Percentiles rank a stretch among this genome's conserved stretches.
phyloP scores from a whole-genome alignment of 768 basidiomycete genomes.

The Amanita molliuscula region DNA sequence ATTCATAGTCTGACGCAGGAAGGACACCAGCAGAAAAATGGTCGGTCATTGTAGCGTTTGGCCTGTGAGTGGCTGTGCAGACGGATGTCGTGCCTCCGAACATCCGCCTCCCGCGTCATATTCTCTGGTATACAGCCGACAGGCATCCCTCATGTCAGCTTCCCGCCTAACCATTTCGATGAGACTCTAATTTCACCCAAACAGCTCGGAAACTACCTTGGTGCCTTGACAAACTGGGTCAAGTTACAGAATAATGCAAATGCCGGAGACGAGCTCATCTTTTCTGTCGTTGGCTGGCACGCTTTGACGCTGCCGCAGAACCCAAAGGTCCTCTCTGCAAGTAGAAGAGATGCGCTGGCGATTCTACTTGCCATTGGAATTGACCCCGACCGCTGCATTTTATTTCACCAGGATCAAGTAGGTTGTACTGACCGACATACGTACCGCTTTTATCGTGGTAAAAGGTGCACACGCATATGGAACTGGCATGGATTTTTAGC shows the following conservation, averaged over 20 bases:
- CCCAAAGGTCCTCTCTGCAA: conserved; percentile 45
- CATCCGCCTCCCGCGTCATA: conserved; percentile 29
- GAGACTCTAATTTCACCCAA: neutral
- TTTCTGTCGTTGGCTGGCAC: conserved; percentile 90
- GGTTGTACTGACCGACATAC: conserved; percentile 14
- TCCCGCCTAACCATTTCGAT: neutral
- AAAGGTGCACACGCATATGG: conserved; percentile 76
- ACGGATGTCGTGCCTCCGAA: conserved; percentile 2
- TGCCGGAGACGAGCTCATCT: conserved; percentile 57
- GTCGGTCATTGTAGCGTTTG: neutral
- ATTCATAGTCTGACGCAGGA: conserved; percentile 42
- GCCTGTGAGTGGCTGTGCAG: conserved; percentile 15
- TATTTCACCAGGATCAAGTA: conserved; percentile 90
- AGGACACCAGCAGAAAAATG: conserved; percentile 7
- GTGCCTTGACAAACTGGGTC: conserved; percentile 87
- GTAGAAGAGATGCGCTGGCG: conserved; percentile 73
- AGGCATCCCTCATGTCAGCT: conserved; percentile 74
- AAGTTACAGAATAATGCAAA: conserved; percentile 54
- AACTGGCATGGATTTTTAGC: conserved; percentile 84
- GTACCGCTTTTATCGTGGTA: neutral
- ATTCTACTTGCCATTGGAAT: conserved; percentile 79
- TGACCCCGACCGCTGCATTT: conserved; percentile 57
- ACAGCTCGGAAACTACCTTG: conserved; percentile 90
- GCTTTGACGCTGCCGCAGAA: conserved; percentile 89
- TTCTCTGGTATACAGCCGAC: conserved; percentile 95